Base-by-base conservation (phyloP, 805 yeast species). In the Priceomyces castillae region DNA sequence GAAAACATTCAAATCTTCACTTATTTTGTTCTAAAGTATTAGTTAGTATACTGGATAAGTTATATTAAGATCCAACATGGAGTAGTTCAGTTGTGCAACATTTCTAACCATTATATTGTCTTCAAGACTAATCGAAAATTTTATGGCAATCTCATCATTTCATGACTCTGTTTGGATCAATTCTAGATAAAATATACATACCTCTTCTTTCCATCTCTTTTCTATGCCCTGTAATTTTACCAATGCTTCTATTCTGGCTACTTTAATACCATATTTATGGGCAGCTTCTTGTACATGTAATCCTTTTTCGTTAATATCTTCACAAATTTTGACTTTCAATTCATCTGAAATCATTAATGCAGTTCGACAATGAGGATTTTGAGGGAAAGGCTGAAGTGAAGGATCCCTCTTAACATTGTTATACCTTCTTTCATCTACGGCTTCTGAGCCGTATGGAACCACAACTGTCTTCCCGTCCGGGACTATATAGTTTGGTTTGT, bases 181-280 rank as follows among this genome's bases (percentile, higher is more conserved):
- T 11, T 18, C 16, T 33, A 40, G 3, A 15, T 23, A 34, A 37
- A 31, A 15, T 20, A 17, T 59, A 79, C 88, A 69, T 77, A 83
- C 92, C 56, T 76, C 61, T 52, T 73, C 64, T 40, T 65, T 72
- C 82, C 84, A 79, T 43, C 74, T 65, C 49, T 77, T 64, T 65
- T 92, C 95, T 41, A 90, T 74, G 23, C 70, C 71, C 48, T 77
- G 72, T 49, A 92, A 75, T 61, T 78, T 81, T 19, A 86, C 68
- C 44, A 92, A 74, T n/a, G 97, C 98, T 59, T 90, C 96, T 16
- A 94, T 74, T 62, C 98, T 80, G 41, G 90, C 86, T 48, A 90
- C 78, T 58, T 88, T 86, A 51, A 92, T 71, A 3, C 95, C 92
- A 57, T 81, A 83, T 57, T 79, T 78, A 49, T 83, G 78, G 9